Conservation (phyloP, 768 basidiomycete genomes). For the Cubamyces sp. region DNA sequence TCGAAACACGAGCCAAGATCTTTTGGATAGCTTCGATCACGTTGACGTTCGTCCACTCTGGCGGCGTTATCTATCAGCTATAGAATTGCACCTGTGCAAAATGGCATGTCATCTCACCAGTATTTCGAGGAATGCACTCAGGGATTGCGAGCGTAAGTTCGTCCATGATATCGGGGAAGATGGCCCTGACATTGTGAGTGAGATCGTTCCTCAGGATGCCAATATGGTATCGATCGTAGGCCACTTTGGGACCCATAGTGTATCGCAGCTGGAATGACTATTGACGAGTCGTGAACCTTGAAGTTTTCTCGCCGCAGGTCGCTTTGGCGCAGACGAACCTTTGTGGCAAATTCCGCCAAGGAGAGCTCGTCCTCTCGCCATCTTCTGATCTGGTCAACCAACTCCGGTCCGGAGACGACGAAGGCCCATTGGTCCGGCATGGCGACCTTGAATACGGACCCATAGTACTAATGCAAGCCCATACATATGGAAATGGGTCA, state of each 20-base stretch:
- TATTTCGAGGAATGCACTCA: constrained; percentile 35
- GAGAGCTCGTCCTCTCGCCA: constrained; percentile 50
- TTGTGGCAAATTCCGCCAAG: constrained; percentile 43
- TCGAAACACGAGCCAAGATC: no score
- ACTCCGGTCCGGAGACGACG: constrained; percentile 45
- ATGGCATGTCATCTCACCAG: constrained; percentile 18
- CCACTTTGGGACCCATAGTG: constrained; percentile 36
- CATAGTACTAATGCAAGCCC: constrained; percentile 16
- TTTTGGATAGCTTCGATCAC: no score
- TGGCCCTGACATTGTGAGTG: constrained; percentile 30
- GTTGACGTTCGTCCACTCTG: constrained; percentile 26
- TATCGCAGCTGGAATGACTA: constrained; percentile 19
- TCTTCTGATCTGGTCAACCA: constrained; percentile 54
- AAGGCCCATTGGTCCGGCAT: constrained; percentile 50
- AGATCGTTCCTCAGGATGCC: constrained; percentile 32
- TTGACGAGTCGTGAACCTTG: no score
- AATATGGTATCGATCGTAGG: constrained; percentile 29
- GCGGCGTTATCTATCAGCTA: neutral
- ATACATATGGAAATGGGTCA: no score
- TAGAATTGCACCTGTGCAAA: neutral
- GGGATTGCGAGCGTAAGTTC: constrained; percentile 32
- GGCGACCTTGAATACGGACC: constrained; percentile 46
- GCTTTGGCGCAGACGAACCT: constrained; percentile 34
- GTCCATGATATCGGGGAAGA: constrained; percentile 31
- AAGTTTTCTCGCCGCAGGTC: no score